Evolutionary conservation across 768 basidiomycete genomes (phyloP).

Genomic region (Suillus lakei): DNA sequence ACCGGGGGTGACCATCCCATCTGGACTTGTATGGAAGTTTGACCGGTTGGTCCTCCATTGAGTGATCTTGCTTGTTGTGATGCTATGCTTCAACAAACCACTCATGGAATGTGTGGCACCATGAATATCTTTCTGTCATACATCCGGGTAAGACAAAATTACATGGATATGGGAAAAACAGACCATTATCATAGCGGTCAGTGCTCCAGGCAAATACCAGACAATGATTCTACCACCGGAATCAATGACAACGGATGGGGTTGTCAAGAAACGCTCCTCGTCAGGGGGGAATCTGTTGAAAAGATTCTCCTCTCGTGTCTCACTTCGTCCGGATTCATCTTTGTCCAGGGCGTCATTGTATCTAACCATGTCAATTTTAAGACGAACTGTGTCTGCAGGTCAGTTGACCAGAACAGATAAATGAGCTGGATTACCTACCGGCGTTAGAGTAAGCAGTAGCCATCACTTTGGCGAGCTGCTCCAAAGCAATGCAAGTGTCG

Average conservation of each 20-base stretch:
- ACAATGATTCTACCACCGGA: not conserved
- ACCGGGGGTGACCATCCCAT: not conserved
- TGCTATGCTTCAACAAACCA: not conserved
- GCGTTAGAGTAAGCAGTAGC: not conserved
- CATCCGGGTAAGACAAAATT: not conserved
- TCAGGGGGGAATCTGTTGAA: not conserved
- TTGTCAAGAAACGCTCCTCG: not conserved
- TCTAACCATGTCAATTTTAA: constrained; percentile 1
- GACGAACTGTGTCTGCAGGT: not conserved
- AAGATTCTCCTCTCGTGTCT: not conserved
- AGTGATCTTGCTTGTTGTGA: not conserved
- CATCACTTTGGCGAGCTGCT: not conserved
- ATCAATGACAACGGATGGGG: not conserved
- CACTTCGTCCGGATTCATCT: not conserved
- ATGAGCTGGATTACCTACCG: not conserved
- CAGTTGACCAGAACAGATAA: not conserved
- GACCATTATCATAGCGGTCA: not conserved
- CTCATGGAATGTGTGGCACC: not conserved
- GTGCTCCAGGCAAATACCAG: constrained; percentile 1
- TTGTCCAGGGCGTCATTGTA: not conserved
- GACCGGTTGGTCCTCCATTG: not conserved
- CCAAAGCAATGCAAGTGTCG: not conserved
- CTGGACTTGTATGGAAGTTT: not conserved
- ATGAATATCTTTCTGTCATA: not conserved
- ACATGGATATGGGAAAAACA: not conserved